These are phyloP conservation scores for Sherardia arvensis DNA, from an alignment of 257 asterid genomes.

Conservation along the genomic window DNA sequence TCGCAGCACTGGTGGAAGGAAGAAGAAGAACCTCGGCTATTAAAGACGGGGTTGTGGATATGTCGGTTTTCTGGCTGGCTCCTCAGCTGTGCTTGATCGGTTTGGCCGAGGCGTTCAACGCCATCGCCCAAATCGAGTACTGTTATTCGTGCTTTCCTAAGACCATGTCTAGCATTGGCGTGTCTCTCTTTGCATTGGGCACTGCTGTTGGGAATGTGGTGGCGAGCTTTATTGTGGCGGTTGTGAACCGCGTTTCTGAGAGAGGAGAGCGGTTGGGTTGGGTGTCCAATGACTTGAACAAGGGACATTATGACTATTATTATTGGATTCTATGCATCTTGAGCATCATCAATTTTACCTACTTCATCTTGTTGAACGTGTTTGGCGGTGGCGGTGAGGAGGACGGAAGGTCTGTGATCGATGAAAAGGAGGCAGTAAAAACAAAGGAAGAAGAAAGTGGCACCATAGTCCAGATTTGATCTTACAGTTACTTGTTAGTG, in stretches of 20 bases:
- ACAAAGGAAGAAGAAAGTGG: not conserved
- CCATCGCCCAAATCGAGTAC: conserved; percentile 53
- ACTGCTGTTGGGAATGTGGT: conserved; percentile 42
- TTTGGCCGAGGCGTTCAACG: conserved; percentile 57
- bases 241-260: conserved; percentile 22
- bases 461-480: not conserved
- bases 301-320: conserved; percentile 66
- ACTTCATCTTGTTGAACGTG: conserved; percentile 29
- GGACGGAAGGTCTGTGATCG: conserved; percentile 16
- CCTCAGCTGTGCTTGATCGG: conserved; percentile 47
- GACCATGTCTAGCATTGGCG: conserved; percentile 59
- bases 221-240: conserved; percentile 36
- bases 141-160: conserved; percentile 53
- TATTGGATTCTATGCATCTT: conserved; percentile 46
- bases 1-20: conserved; percentile 50
- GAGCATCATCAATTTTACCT: conserved; percentile 33
- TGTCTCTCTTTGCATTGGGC: conserved; percentile 41
- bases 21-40: conserved; percentile 35
- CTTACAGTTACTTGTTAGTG: not conserved
- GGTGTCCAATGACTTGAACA: conserved; percentile 49
- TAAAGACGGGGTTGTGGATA: conserved; percentile 35
- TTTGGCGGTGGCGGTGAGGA: conserved; percentile 18
- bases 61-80: conserved; percentile 62
- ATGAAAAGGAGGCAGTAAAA: not conserved
- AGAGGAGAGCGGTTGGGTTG: conserved; percentile 42